Base-by-base conservation (phyloP, 257 asterid species). In the Jasminum sambac region DNA sequence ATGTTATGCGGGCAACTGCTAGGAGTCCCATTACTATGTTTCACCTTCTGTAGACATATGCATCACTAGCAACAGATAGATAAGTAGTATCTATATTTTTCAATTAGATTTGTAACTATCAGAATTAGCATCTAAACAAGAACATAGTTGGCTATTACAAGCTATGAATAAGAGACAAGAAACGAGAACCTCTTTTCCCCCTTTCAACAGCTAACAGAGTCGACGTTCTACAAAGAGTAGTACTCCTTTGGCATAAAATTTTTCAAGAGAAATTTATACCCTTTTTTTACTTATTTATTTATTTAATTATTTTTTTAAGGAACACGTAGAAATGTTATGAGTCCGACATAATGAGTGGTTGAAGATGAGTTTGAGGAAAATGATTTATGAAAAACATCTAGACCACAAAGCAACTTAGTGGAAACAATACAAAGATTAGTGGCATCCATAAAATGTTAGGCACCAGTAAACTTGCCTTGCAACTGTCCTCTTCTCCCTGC, bases 401-500 rank as follows among this genome's bases (percentile, higher is more conserved):
- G 36, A 30, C 36, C 36, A 30, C 36, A 30, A 30, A 30, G 36
- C 36, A 30, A 30, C 36, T 30, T 30, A 30, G 36, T 30, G 2
- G 4, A 4, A 30, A 30, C 36, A 1, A 30, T 30, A 46, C 57
- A 67, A 42, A 19, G 36, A 16, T 68, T 40, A 63, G 52, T 65
- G 44, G 66, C 69, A 63, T 66, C 75, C 66, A 67, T 64, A 26
- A 73, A 55, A 19, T 55, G 16, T 14, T 21, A 55, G 76, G 62
- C 25, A 72, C 43, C 60, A 61, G 19, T 46, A 30, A 69, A 77
- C 90, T 84, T 85, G 85, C 97, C 96, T 80, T 77, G 91, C 79
- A 93, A 69, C 76, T 90, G 89, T 61, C 96, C 95, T 72, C 85
- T 86, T 87, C 76, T 87, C 70, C 97, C 97, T 69, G 96, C 82